phyloP scores from a whole-genome alignment of 2,329 filamentous ascomycete genomes.

The Leptographium radiaticola region DNA sequence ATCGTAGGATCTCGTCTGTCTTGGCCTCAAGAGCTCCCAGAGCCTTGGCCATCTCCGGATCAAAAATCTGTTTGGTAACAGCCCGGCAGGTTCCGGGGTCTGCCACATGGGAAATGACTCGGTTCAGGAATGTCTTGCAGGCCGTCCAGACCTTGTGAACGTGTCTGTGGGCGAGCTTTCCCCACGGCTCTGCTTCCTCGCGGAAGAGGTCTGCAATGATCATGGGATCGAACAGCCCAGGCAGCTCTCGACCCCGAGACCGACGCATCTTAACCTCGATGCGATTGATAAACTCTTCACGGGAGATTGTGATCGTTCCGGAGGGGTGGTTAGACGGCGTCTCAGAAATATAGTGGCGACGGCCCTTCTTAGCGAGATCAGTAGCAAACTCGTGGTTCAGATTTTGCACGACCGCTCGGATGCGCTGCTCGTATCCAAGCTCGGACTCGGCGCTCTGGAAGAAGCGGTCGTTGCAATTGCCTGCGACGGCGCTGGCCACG shows the following conservation, averaged over 20 bases:
- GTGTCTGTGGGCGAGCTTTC: slow-evolving; percentile 9
- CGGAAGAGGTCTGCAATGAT: slow-evolving; percentile 20
- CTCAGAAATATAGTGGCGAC: slow-evolving; percentile 16
- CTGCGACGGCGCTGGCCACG: slow-evolving; percentile 15
- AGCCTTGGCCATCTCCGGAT: slow-evolving; percentile 13
- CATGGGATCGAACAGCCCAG: slow-evolving; percentile 22
- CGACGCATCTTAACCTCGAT: slow-evolving; percentile 16
- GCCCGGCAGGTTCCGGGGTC: slow-evolving; percentile 12
- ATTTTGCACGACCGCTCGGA: slow-evolving; percentile 41
- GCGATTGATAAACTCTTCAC: slow-evolving; percentile 11
- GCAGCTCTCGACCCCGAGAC: slow-evolving; percentile 21
- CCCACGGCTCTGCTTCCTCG: slow-evolving; percentile 21
- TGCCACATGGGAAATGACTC: slow-evolving; percentile 13
- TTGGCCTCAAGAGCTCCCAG: slow-evolving; percentile 12
- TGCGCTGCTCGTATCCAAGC: slow-evolving; percentile 25
- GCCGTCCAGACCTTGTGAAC: slow-evolving; percentile 13
- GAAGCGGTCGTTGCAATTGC: slow-evolving; percentile 14
- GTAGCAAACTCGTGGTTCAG: slow-evolving; percentile 31
- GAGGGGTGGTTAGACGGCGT: background rate
- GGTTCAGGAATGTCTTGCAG: slow-evolving; percentile 4
- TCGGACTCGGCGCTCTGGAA: slow-evolving; percentile 9
- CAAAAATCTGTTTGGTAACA: slow-evolving; percentile 10
- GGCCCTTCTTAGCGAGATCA: background rate
- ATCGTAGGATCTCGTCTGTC: slow-evolving; percentile 15
- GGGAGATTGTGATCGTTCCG: slow-evolving; percentile 3